Percentiles rank a stretch among this genome's conserved stretches.
Conservation (phyloP, 2,329 filamentous ascomycete species). For the Penicillium sp. region DNA sequence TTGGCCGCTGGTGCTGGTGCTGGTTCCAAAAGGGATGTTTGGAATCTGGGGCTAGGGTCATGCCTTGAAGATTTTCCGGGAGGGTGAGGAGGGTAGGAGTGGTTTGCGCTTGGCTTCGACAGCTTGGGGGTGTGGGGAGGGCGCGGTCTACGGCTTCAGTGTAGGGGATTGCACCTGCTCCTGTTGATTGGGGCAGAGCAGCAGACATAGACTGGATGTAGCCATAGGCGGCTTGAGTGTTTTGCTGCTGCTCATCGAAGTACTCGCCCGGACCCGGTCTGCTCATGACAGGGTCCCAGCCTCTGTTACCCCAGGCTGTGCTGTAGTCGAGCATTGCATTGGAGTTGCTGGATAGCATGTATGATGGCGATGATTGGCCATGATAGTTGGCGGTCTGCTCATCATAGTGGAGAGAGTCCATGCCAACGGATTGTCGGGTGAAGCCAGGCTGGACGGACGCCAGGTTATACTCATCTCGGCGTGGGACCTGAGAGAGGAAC, state of each 20-base stretch:
- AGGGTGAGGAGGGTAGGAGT: slow-evolving; percentile 14
- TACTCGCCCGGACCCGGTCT: slow-evolving; percentile 23
- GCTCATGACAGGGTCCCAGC: slow-evolving; percentile 27
- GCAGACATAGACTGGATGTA: slow-evolving; percentile 29
- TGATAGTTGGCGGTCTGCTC: slow-evolving; percentile 33
- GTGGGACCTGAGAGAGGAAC: slow-evolving; percentile 15
- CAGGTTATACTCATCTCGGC: slow-evolving; percentile 30
- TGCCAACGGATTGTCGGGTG: slow-evolving; percentile 21
- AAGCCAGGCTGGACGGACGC: slow-evolving; percentile 23
- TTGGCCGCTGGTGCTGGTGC: slow-evolving; percentile 5
- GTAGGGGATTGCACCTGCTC: slow-evolving; percentile 11
- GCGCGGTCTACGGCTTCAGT: slow-evolving; percentile 32
- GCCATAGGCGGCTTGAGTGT: slow-evolving; percentile 23
- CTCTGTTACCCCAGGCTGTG: slow-evolving; percentile 29
- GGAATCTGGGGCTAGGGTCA: slow-evolving; percentile 20
- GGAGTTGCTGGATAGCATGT: slow-evolving; percentile 35
- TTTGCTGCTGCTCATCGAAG: slow-evolving; percentile 15
- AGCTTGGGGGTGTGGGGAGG: slow-evolving; percentile 35
- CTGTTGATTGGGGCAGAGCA: slow-evolving; percentile 21
- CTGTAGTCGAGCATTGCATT: slow-evolving; percentile 30
- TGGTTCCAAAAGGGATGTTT: slow-evolving; percentile 20
- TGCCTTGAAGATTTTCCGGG: slow-evolving; percentile 17
- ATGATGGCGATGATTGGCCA: slow-evolving; percentile 32
- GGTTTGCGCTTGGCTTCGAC: slow-evolving; percentile 22
- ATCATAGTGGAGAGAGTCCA: slow-evolving; percentile 32